Base-by-base conservation (phyloP, 2,329 filamentous ascomycete species). In the Botryotinia calthae region DNA sequence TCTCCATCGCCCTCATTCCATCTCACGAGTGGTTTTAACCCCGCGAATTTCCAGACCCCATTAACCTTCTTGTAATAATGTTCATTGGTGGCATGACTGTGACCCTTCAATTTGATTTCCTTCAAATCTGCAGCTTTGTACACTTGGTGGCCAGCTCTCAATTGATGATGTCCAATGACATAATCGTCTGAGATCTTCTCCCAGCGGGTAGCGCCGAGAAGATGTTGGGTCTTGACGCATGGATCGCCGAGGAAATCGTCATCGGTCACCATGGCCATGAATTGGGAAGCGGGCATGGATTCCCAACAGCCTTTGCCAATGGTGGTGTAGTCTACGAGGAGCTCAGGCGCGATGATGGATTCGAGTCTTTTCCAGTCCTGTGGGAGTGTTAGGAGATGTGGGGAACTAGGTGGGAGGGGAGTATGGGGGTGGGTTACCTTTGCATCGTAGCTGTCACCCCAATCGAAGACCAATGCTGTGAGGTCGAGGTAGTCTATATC, bases 381-480 rank as follows among this genome's bases (percentile, higher is more conserved):
- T 44, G 34, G 56, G 56, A 22, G 34, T 28, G 34, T 73, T 42
- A 71, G 69, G 18, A 25, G 51, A 56, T 51, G 40, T 51, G 31
- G 18, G 25, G 20, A 1, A 34, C 46, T 20, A 14, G n/a, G 25
- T 42, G 46, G 22, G n/a, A n/a, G 44, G 62, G 12, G 73, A 44
- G 71, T 14, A 22, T 34, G 20, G 37, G 34, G 54, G 40, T 67
- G 37, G 25, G 54, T 51, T 67, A 78, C 78, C 74, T 91, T 91
- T 80, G 85, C 86, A 81, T 90, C 88, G 81, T 90, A 90, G 83
- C 86, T 88, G 80, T 90, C 88, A 72, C 87, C 88, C 89, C 89
- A 91, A 78, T 90, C 86, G 81, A 87, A 90, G 77, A 84, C 82
- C 51, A 84, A 83, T 67, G 84, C 80, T 73, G 82, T 83, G 78